Evolutionary conservation across 2,329 filamentous ascomycete species (phyloP), one percentile per base, ranked within the genome.

Genomic region (Aspergillus fischeri): DNA sequence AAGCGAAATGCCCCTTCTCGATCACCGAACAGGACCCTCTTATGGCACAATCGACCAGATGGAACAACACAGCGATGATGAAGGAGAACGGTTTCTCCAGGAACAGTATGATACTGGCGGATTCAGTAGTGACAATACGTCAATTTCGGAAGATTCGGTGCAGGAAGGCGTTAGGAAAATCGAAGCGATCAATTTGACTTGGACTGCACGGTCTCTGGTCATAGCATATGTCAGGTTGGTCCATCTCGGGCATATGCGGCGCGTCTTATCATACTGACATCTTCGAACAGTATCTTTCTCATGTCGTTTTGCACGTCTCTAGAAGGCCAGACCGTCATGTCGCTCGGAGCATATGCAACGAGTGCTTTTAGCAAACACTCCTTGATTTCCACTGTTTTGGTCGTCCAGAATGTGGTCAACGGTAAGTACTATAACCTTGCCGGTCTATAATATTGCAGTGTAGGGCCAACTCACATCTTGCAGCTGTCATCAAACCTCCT

Each of bases 231-330:
- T 78, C 60, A 74, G 75, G 80, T 81, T 67, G 58, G 78, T 70
- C 57, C 58, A 54, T 53, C 57, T 55, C 60, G 44, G 32, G 25
- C 50, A 58, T 53, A 49, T 45, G 35, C 27, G 51, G 45, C 48
- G 51, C 28, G 49, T 45, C 51, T 14, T 38, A 14, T 45, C 54
- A 45, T 55, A 44, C 63, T 68, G 44, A 69, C 62, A 51, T 52
- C 21, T 51, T 57, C 56, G 72, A 58, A 27, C 59, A 81, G 79
- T 58, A 81, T 82, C 63, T 81, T 86, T 59, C 77, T 86, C 55
- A 84, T 88, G 76, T 84, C 86, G 21, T 87, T 85, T 64, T 81
- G 82, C 51, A 87, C 85, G 5, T 88, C 85, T n/a, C 77, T 89
- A 20, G 86, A 88, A 69, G 80, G 81, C 17, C 86, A 88, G 67